Percentiles rank a stretch among this genome's conserved stretches.
phyloP scores from a whole-genome alignment of 2,329 filamentous ascomycete genomes.

The Cordyceps pruinosa region DNA sequence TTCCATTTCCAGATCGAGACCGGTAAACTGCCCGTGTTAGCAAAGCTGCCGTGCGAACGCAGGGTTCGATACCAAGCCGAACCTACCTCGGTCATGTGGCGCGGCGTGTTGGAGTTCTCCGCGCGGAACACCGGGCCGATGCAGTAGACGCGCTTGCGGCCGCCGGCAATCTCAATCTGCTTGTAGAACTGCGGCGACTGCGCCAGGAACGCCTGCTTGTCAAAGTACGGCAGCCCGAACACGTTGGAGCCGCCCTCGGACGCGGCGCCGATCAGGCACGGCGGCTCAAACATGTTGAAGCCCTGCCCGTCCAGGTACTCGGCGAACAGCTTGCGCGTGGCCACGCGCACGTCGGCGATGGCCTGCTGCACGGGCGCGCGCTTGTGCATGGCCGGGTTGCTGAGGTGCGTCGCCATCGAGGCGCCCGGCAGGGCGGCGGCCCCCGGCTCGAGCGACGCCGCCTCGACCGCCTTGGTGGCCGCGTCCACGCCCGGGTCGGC shows the following conservation, averaged over 20 bases:
- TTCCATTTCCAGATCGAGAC: constrained; percentile 86
- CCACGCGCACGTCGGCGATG: constrained; percentile 49
- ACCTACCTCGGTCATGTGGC: constrained; percentile 70
- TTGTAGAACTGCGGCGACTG: constrained; percentile 84
- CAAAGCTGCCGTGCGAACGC: not conserved
- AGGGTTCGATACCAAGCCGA: not conserved
- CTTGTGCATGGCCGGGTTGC: constrained; percentile 91
- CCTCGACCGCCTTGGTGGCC: constrained; percentile 36
- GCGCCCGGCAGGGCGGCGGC: constrained; percentile 58
- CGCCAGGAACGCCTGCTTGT: constrained; percentile 70
- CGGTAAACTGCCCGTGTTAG: constrained; percentile 54
- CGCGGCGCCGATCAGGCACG: constrained; percentile 81
- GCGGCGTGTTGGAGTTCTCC: constrained; percentile 78
- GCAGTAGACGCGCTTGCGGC: constrained; percentile 70
- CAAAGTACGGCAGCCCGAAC: constrained; percentile 86
- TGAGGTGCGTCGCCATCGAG: constrained; percentile 74
- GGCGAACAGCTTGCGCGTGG: constrained; percentile 62
- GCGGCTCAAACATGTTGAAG: constrained; percentile 82
- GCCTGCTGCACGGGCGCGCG: constrained; percentile 86
- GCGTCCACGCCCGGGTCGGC: constrained; percentile 31
- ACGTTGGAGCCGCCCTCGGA: constrained; percentile 92
- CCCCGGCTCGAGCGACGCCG: constrained; percentile 30
- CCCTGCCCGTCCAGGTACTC: constrained; percentile 69
- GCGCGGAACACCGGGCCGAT: constrained; percentile 78
- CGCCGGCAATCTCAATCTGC: constrained; percentile 76